Evolutionary conservation across 2,329 filamentous ascomycete genomes (phyloP), one percentile per base, ranked within the genome.

Genomic region (Curvularia verruculosa): DNA sequence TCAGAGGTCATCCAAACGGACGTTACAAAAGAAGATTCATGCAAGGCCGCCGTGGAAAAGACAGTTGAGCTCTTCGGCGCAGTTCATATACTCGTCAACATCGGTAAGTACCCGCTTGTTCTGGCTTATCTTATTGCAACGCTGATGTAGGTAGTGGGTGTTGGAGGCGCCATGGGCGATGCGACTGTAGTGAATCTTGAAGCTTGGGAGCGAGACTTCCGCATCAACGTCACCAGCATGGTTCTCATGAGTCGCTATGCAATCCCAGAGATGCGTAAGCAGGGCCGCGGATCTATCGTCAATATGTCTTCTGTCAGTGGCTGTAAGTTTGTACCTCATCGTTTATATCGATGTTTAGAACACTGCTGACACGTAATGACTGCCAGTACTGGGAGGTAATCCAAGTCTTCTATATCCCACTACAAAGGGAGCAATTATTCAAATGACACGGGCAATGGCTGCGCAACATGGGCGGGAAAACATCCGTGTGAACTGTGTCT

Each of bases 271-370:
- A 88, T 94, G 85, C 50, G 52, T n/a, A 83, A 84, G 67, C 73
- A 76, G 21, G 89, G 90, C 21, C 52, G 60, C 6, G 83, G 85
- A 55, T 86, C 85, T n/a, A 91, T 94, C 69, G 90, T 94, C 81
- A 93, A 92, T 78, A 91, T 90, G 72, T 87, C 89, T 37, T 91
- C 88, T 19, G 86, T 93, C 70, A 92, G 92, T 71, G 89, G 87
- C 36, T 92, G 44, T 47, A 54, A 48, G 44, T 46, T 8, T 41
- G 31, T 26, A 15, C 18, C 26, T 44, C 7, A 10, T 19, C 41
- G 6, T 12, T 19, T 40, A 10, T 19, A 9, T 13, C 19, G 10
- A 40, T 40, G 1, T 40, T 23, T 40, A 19, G 19, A 40, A 44
- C 15, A 23, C 41, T 5, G 28, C 41, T 26, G 13, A 44, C 21